Percentiles rank a stretch among this genome's conserved stretches.
Conservation (phyloP, 208 protist genomes). For the Wallacemonas rigidus region DNA sequence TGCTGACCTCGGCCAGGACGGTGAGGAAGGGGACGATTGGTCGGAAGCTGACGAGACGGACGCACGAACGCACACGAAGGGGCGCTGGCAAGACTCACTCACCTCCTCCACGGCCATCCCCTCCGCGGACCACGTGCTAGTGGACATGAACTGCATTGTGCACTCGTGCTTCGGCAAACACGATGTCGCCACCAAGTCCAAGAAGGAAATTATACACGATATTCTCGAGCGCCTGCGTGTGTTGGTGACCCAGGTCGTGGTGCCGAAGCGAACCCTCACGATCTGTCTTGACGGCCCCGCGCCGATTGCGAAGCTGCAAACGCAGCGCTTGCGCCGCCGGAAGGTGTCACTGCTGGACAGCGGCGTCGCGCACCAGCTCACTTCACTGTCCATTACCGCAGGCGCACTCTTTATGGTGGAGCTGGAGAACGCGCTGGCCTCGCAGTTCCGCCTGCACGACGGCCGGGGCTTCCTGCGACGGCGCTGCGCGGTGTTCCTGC, state of each 20-base stretch:
- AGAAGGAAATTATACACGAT: slow-evolving; percentile 72
- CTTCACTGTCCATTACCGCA: slow-evolving; percentile 73
- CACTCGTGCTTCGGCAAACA: slow-evolving; percentile 66
- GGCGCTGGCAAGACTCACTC: not conserved
- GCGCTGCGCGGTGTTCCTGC: slow-evolving; percentile 67
- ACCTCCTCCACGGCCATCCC: slow-evolving; percentile 23
- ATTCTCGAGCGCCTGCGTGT: slow-evolving; percentile 70
- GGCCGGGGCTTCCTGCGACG: slow-evolving; percentile 63
- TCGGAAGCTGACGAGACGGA: not conserved
- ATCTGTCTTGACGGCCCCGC: slow-evolving; percentile 85
- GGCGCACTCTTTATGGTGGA: slow-evolving; percentile 86
- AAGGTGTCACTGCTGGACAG: slow-evolving; percentile 61
- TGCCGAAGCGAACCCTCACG: slow-evolving; percentile 63
- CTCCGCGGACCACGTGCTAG: slow-evolving; percentile 72
- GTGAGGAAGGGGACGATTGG: not conserved
- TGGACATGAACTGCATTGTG: slow-evolving; percentile 89
- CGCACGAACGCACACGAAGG: not conserved
- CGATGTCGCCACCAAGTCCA: slow-evolving; percentile 32
- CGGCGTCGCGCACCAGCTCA: slow-evolving; percentile 42
- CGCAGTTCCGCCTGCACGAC: slow-evolving; percentile 64
- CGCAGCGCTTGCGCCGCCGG: slow-evolving; percentile 78
- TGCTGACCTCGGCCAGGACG: slow-evolving; percentile 8
- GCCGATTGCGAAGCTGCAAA: slow-evolving; percentile 80
- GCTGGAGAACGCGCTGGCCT: slow-evolving; percentile 82
- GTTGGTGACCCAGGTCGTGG: slow-evolving; percentile 65